phyloP scores from a whole-genome alignment of 345 rosid species.

The Rhodamnia rubescens region DNA sequence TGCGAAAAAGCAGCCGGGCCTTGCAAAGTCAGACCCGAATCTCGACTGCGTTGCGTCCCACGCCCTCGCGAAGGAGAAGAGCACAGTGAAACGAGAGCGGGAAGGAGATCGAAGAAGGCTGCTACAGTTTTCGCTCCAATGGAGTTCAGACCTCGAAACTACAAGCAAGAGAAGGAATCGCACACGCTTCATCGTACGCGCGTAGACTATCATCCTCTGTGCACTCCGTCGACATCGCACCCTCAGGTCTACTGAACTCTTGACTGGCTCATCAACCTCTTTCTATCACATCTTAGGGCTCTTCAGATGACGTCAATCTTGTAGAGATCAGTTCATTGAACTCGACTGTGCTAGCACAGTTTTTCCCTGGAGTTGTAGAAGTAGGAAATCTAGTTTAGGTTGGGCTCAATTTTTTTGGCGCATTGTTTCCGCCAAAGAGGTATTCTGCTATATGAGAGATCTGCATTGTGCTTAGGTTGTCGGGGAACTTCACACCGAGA shows the following conservation, averaged over 20 bases:
- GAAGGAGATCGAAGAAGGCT: background rate
- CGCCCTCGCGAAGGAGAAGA: background rate
- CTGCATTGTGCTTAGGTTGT: conserved; percentile 13
- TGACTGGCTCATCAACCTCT: background rate
- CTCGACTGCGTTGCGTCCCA: background rate
- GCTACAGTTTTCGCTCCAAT: conserved; percentile 5
- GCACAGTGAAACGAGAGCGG: background rate
- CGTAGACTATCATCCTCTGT: conserved; percentile 52
- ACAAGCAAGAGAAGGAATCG: conserved; percentile 26
- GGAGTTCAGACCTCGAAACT: conserved; percentile 70
- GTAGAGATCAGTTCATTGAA: background rate
- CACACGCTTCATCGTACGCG: conserved; percentile 43
- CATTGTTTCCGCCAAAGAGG: background rate
- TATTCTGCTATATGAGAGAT: background rate
- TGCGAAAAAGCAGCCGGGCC: background rate
- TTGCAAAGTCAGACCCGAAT: background rate
- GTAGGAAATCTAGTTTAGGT: background rate
- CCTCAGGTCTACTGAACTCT: conserved; percentile 8
- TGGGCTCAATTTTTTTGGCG: background rate
- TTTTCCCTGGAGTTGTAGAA: background rate
- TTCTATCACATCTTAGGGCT: background rate
- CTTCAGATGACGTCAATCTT: background rate
- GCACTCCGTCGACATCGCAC: conserved; percentile 5
- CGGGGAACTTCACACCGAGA: conserved; percentile 12
- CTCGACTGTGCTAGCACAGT: background rate